Evolutionary conservation across 177 flowering plant genomes (phyloP).

Genomic region (Vitis hybrid): DNA sequence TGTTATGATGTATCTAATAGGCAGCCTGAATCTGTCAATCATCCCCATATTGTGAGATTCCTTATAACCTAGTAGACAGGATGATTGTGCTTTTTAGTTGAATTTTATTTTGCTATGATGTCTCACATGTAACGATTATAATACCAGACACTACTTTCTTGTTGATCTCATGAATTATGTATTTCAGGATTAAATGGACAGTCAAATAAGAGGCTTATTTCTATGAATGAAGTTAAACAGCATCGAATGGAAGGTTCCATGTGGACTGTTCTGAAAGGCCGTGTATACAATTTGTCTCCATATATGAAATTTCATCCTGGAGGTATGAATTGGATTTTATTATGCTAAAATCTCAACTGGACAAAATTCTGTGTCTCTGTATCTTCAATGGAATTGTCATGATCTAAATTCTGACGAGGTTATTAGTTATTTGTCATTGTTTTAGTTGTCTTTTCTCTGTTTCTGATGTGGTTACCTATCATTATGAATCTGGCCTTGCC

Average conservation of each 20-base stretch:
- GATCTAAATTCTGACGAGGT: too few species aligned
- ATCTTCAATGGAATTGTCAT: too few species aligned
- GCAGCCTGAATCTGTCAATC: too few species aligned
- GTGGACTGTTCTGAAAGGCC: conserved; percentile 97
- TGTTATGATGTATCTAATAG: too few species aligned
- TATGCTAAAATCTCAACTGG: not conserved
- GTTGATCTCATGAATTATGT: conserved; percentile 7
- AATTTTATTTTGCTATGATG: not conserved
- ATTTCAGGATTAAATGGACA: conserved; percentile 77
- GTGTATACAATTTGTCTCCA: conserved; percentile 85
- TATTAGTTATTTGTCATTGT: too few species aligned
- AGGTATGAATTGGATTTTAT: conserved; percentile 46
- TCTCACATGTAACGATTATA: not conserved
- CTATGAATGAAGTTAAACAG: conserved; percentile 83
- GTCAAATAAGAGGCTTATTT: conserved; percentile 79
- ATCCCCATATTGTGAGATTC: too few species aligned
- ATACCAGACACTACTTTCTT: not conserved
- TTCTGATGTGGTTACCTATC: too few species aligned
- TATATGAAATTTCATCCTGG: conserved; percentile 99
- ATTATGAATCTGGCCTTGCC: too few species aligned
- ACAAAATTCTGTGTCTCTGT: not conserved
- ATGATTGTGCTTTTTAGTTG: not conserved
- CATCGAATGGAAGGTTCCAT: conserved; percentile 70
- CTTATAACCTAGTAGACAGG: too few species aligned
- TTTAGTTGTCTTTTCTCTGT: too few species aligned